Evolutionary conservation across 345 rosid species (phyloP).

Genomic region (Aquilaria malaccensis): DNA sequence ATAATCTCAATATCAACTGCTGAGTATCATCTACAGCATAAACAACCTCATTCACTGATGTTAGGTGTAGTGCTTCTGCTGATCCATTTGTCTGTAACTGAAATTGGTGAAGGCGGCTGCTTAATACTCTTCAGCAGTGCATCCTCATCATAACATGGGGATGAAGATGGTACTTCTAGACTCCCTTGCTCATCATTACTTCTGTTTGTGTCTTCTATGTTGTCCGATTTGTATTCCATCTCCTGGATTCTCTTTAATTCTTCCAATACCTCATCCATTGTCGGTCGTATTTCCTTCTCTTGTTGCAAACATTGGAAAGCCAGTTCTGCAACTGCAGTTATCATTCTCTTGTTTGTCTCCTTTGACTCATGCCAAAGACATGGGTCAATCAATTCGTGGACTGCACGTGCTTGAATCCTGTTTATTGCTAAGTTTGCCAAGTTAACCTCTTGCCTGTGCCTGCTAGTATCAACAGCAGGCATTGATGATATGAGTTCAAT

Average conservation of each 20-base stretch:
- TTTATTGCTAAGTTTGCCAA: conserved; percentile 51
- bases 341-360: conserved; percentile 32
- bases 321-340: conserved; percentile 44
- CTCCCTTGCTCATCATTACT: conserved; percentile 7
- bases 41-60: conserved; percentile 19
- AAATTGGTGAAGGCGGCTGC: conserved; percentile 38
- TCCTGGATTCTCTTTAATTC: conserved; percentile 33
- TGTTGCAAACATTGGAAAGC: conserved; percentile 61
- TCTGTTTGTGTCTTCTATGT: neutral
- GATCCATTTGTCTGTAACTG: conserved; percentile 48
- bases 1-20: conserved; percentile 14
- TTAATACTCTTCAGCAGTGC: conserved; percentile 23
- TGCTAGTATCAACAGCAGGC: conserved; percentile 63
- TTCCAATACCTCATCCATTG: conserved; percentile 44
- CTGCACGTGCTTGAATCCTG: conserved; percentile 34
- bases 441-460: conserved; percentile 47
- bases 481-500: conserved; percentile 50
- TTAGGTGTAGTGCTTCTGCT: conserved; percentile 37
- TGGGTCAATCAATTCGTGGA: conserved; percentile 46
- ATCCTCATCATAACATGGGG: conserved; percentile 29
- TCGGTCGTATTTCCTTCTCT: conserved; percentile 42
- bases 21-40: conserved; percentile 2
- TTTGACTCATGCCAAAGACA: conserved; percentile 37
- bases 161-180: conserved; percentile 26
- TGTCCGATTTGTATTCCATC: conserved; percentile 17